Evolutionary conservation across 2,329 filamentous ascomycete species (phyloP), one percentile per base, ranked within the genome.

Genomic region (Calcarisporium arbuscula): DNA sequence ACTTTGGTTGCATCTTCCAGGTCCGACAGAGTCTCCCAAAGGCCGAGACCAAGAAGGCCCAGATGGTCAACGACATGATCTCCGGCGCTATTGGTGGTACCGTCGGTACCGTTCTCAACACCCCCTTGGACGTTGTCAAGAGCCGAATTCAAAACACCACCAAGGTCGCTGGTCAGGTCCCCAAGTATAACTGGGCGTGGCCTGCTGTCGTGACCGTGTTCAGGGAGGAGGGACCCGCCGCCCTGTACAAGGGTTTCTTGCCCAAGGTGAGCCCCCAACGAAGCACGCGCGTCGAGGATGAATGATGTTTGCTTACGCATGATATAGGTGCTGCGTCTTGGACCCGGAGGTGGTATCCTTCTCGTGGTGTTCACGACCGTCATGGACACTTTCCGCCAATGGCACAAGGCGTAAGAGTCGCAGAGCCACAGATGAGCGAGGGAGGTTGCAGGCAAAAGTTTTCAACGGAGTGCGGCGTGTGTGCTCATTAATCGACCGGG

Each of bases 121-220:
- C 90, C 4, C 88, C 89, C 38, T 81, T 95, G 78, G 89, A 96
- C 54, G 90, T 96, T 15, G 89, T 96, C 67, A 98, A 98, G 77
- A 94, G 85, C 47, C 82, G 92, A 44, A 98, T 98, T 49, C 92
- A 98, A 65, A 98, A 98, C 67, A 87, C 78, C 36, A 73, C 85
- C 47, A 90, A 85, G 70, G 68, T 94, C 25, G 60, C 83, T n/a
- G 92, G 92, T 5, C 70, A 76, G 35, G 65, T 79, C 16, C 85
- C 85, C 56, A 98, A 98, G 74, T 98, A 98, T 71, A 95, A 96
- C 76, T 98, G 92, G 92, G 92, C 92, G 20, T 95, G 82, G 77
- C 85, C 87, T 30, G 80, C 87, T 16, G 70, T 95, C 32, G 81
- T 75, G 37, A 92, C 85, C 7, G 86, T 98, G 41, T 80, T 87